Base-by-base conservation (phyloP, 208 protist genomes). In the Plasmodiophora brassicae region DNA sequence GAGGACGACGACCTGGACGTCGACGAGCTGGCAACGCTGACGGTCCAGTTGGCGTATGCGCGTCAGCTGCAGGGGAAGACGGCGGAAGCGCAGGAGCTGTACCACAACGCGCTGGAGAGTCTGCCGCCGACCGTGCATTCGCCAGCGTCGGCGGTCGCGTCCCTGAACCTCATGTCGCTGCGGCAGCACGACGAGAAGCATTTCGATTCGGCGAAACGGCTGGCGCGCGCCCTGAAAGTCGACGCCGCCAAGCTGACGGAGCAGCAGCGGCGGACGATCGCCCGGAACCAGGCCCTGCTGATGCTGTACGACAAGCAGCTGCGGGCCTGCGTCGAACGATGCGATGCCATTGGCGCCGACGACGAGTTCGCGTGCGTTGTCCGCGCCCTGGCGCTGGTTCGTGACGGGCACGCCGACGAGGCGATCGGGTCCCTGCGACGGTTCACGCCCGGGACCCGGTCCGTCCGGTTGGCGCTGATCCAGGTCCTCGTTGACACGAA, bases 401-500 rank as follows among this genome's bases (percentile, higher is more conserved):
- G n/a, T 8, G 5, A 5, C 10, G 5, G n/a, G 5, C 32, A 78
- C 32, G n/a, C 32, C n/a, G 65, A 78, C 14, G 65, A 78, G n/a
- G 5, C n/a, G 5, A 36, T 78, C 20, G 14, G 41, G n/a, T 8
- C 20, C 10, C n/a, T 78, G 14, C 65, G 65, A 32, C 10, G n/a
- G 5, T 38, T 44, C 10, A 5, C 5, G 10, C n/a, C n/a, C n/a
- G n/a, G n/a, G n/a, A 36, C 5, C 41, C 5, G 32, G 65, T n/a
- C 20, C 41, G 20, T 38, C 5, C 65, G n/a, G 65, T 32, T 78
- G 5, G 65, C 65, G 10, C 65, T 78, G n/a, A 8, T 78, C 20
- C 65, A 78, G n/a, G 41, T 78, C 5, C n/a, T 78, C 65, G n/a
- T 78, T 78, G 65, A 78, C 14, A 78, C 10, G 41, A 78, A 78